These are phyloP conservation scores for Fragilariopsis cylindrus DNA, from an alignment of 108 stramenopile species.

Conservation along the genomic window DNA sequence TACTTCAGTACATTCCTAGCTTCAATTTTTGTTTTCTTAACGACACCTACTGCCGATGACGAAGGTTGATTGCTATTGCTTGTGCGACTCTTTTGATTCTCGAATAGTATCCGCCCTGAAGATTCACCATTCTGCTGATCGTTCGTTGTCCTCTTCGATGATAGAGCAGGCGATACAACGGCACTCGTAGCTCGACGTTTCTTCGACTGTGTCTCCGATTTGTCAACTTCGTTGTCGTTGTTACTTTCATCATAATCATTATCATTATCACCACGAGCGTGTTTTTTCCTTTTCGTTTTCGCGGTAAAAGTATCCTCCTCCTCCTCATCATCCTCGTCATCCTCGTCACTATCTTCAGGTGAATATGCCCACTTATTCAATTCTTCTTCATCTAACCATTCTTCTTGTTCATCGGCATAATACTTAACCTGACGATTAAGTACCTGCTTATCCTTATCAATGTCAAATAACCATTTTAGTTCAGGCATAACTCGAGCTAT, in stretches of 20 bases:
- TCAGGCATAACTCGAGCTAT: conserved; percentile 9
- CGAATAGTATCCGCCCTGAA: no score
- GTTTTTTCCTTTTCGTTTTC: no score
- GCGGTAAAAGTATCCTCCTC: neutral
- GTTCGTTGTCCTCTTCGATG: no score
- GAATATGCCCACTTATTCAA: conserved; percentile 2
- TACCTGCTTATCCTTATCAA: neutral
- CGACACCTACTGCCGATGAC: neutral
- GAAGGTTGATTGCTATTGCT: neutral
- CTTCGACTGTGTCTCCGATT: neutral
- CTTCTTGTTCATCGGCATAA: conserved; percentile 5
- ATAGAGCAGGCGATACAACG: no score
- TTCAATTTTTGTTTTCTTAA: neutral
- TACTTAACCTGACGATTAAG: conserved; percentile 4
- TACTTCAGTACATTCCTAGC: neutral
- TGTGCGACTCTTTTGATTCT: no score
- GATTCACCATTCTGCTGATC: no score
- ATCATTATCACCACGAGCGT: neutral
- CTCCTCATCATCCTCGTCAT: neutral
- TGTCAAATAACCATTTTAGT: neutral
- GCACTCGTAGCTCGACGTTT: no score
- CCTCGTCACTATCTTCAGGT: neutral
- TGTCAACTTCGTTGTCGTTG: neutral
- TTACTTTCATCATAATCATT: neutral
- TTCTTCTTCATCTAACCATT: conserved; percentile 3